Base-by-base conservation (phyloP, 2,329 filamentous ascomycete species). In the Fusarium graminum region DNA sequence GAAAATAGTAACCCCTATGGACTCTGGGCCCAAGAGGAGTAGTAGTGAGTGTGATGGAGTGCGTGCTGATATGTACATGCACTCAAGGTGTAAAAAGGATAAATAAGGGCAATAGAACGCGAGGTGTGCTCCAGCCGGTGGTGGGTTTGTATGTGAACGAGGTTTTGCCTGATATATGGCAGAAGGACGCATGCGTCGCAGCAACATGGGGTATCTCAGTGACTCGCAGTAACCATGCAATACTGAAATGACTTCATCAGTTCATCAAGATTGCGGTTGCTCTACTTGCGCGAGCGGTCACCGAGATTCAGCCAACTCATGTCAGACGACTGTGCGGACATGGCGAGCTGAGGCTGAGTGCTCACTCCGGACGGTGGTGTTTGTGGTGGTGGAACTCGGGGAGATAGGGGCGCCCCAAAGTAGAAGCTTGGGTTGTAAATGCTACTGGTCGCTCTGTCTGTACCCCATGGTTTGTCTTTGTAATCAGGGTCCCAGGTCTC, bases 281-380 rank as follows among this genome's bases (percentile, higher is more conserved):
- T 63, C 65, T 61, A 76, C 50, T 69, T 60, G 60, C 72, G 74
- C 40, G 72, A 65, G 36, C 76, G 74, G 36, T 85, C 85, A 44
- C 88, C 88, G 17, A 93, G 82, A 73, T 93, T 93, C 65, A 94
- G 79, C 91, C 91, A 94, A 78, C 90, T 92, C 89, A 93, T 92
- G 75, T 93, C 91, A 49, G 83, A 84, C 13, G 84, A 83, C 8
- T 80, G 80, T 26, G 81, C 75, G 45, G 85, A 81, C 77, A 79
- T 82, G 22, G 79, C 76, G 29, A 86, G 79, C 69, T 85, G 84
- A 17, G 83, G 83, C 67, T 85, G 83, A 50, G 76, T 78, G 73
- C 80, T 84, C 57, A 83, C 74, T 41, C 77, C 78, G 8, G 74
- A 72, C 38, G 74, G 70, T 17, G 75, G 70, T n/a, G 75, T 71